phyloP scores from a whole-genome alignment of 176 grass and related monocot genomes.

The Hsuehochloa calcarea region DNA sequence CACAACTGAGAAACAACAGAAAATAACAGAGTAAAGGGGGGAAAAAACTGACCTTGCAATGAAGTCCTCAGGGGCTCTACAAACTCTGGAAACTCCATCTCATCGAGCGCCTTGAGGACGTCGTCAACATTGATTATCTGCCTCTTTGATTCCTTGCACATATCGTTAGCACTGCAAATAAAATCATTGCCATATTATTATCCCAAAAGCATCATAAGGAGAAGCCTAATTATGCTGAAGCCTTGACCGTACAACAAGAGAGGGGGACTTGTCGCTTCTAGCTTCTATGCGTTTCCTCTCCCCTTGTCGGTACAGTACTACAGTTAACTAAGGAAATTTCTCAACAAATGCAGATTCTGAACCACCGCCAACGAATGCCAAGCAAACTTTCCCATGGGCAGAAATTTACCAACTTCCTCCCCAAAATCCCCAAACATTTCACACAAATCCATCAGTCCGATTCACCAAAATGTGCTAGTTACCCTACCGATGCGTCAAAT shows the following conservation, averaged over 20 bases:
- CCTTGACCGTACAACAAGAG: background rate
- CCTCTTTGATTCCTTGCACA: conserved; percentile 91
- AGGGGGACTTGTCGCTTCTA: background rate
- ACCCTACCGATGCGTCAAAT: background rate
- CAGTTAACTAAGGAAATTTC: background rate
- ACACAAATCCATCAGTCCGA: background rate
- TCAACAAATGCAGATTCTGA: background rate
- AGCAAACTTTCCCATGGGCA: background rate
- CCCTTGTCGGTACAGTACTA: background rate
- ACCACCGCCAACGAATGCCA: background rate
- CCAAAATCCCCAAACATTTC: background rate
- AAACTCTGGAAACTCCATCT: conserved; percentile 88
- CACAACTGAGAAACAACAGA: background rate
- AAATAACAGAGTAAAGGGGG: background rate
- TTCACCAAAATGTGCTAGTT: background rate
- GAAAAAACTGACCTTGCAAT: conserved; percentile 56
- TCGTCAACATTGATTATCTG: conserved; percentile 86
- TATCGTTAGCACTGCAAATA: conserved; percentile 64
- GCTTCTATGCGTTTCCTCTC: background rate
- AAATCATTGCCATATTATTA: background rate
- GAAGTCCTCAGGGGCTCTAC: conserved; percentile 58
- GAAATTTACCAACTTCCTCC: background rate
- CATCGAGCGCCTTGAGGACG: conserved; percentile 82
- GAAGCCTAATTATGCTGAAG: background rate
- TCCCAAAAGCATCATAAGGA: background rate